Conservation (phyloP, 1,284 basidiomycete genomes). For the Heterobasidion irregulare region DNA sequence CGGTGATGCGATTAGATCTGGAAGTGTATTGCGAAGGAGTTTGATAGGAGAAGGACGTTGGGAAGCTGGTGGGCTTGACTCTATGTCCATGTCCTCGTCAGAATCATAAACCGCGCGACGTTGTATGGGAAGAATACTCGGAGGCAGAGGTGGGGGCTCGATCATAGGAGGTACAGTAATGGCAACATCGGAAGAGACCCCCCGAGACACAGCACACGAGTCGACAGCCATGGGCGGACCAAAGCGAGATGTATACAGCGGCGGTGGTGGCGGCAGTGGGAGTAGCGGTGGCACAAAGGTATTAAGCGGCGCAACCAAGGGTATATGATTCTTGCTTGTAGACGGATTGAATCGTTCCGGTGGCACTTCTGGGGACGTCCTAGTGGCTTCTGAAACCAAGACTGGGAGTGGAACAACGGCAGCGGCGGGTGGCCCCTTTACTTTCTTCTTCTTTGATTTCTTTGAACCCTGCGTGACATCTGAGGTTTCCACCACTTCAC, state of each 20-base stretch:
- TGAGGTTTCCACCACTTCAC: conserved; percentile 7
- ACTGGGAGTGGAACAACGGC: background rate
- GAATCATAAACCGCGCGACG: background rate
- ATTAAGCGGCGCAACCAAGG: too few relatives aligned
- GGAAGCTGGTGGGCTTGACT: background rate
- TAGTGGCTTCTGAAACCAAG: too few relatives aligned
- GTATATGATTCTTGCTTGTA: too few relatives aligned
- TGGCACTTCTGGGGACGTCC: too few relatives aligned
- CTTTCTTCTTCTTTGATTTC: conserved; percentile 6
- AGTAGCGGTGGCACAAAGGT: too few relatives aligned
- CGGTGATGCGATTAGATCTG: too few relatives aligned
- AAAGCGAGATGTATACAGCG: too few relatives aligned
- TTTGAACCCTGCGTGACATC: background rate
- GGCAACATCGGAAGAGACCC: too few relatives aligned
- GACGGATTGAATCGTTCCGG: too few relatives aligned
- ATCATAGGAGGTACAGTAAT: background rate
- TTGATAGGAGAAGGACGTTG: background rate
- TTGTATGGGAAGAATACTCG: background rate
- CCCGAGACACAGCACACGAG: too few relatives aligned
- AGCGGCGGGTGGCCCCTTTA: background rate
- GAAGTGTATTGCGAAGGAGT: background rate
- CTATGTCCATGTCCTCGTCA: background rate
- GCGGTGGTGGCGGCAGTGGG: too few relatives aligned
- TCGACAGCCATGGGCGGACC: too few relatives aligned
- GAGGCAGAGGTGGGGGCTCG: background rate